Base-by-base conservation (phyloP, 176 grass and related monocot species). In the Saccharum spontaneum region DNA sequence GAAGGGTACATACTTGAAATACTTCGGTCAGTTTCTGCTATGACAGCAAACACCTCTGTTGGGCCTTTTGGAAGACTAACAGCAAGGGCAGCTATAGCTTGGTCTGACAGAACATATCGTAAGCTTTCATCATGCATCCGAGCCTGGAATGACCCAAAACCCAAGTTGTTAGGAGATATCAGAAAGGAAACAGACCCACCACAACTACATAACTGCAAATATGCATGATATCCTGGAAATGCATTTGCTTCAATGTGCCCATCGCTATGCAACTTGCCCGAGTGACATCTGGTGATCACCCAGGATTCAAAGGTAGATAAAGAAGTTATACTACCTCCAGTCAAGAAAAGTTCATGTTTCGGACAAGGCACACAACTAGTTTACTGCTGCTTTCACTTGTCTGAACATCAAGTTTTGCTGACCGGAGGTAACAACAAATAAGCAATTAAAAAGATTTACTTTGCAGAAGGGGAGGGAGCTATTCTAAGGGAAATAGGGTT, bases 101-200 rank as follows among this genome's bases (percentile, higher is more conserved):
- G 93, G 78, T 98, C 96, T 78, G 93, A 89, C 41, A 98, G 77
- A 22, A 94, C 82, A 80, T 95, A 98, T 61, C 96, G 82, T 75
- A 94, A 93, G 64, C 96, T 98, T 79, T 98, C 96, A 87, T 98
- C 96, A 87, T 98, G 96, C 86, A 95, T 92, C 65, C 91, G 89
- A 87, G 96, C 96, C 95, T 98, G 84, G 46, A 86, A 86, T 77
- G 46, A 76, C 10, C 41, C 43, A 74, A 74, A 74, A 50, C n/a
- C 40, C 34, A 78, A 40, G 52, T 77, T 73, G 71, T 86, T 85
- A 55, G 59, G 8, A 88, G 54, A 71, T 79, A 82, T 49, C 1
- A 70, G 57, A 67, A 87, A 70, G 26, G 45, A 81, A 86, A 87
- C 22, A 79, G 3, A 77, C 18, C 43, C 3, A 78, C 10, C 3